Base-by-base conservation (phyloP, 176 grass and related monocot genomes). In the Typha latifolia region DNA sequence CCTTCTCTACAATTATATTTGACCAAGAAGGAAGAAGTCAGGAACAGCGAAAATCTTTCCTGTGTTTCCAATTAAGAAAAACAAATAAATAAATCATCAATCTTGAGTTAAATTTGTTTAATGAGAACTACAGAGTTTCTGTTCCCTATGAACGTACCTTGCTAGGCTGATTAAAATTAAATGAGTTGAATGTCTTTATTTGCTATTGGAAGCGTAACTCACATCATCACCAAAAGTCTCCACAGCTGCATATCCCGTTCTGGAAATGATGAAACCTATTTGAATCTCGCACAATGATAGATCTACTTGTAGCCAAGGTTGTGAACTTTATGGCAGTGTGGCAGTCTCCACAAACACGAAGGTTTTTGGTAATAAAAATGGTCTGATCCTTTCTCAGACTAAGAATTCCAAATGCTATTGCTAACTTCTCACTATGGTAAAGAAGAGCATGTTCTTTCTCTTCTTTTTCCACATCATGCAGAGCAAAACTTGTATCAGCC, bases 401-500 rank as follows among this genome's bases (percentile, higher is more conserved):
- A 10, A 63, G 61, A 20, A 73, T 5, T 15, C 61, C 71, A 63
- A 73, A 73, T 29, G 61, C 37, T 73, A 70, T 47, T 12, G 68
- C 68, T 56, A 70, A 49, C 49, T 49, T 70, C 68, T 70, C 68
- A 55, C 68, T 70, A n/a, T 70, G 51, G 32, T 49, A 19, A 32
- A 26, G 27, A 12, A 70, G 68, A 16, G 51, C 29, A 56, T 73
- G 24, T 4, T 63, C 37, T 14, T 62, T 63, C 61, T 73, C 61
- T 47, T 73, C 61, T 32, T 73, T 61, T 21, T 63, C 71, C 23
- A 73, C 71, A 24, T 63, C 71, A 14, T 73, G 71, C 2, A 73
- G 23, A 12, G 50, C 71, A 73, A 73, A 64, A 12, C 47, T 90
- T 21, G 78, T 86, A 61, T 95, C 86, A 63, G 86, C 74, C 22